Base-by-base conservation (phyloP, 2,329 filamentous ascomycete genomes). In the Penicillium sp. region DNA sequence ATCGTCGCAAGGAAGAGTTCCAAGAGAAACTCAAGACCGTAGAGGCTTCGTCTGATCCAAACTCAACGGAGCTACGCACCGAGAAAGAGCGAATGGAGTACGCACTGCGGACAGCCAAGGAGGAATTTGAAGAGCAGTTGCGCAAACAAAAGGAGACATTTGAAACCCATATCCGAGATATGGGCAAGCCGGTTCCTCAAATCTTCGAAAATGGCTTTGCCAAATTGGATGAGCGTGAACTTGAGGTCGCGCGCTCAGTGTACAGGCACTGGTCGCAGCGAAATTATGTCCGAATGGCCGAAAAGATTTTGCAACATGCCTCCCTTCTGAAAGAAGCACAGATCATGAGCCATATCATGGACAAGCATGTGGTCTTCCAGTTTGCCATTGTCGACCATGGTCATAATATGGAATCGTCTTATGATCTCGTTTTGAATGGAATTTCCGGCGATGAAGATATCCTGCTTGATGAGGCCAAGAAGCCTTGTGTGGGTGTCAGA, bases 321-420 rank as follows among this genome's bases (percentile, higher is more conserved):
- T 86, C 90, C 8, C 84, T 87, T 28, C 75, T 99, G 56, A 99
- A 99, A 72, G 94, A 99, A 74, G 94, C 94, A 1, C 94, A 99
- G 69, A 88, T 99, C 58, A 94, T 99, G 90, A 96, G 92, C 77
- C 93, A 96, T 65, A 90, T 96, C 67, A 89, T 99, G 78, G 90
- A 94, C 64, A 94, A 97, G 72, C 86, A 86, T 61, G 89, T 97
- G 9, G 88, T 93, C 19, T 97, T 99, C 71, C 94, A 99, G 72
- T 99, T 97, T 70, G 88, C 90, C 12, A 87, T 97, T 53, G 86
- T 97, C 31, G 93, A 97, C 66, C 80, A 88, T 60, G 94, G 94
- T 1, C 92, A 99, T 67, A 87, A 86, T 22, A 83, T 95, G 62
- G 92, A 89, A 64, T 99, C 94, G 3, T 96, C 92, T 0, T 99